Conservation (phyloP, 2,329 filamentous ascomycete species). For the Pseudonectria buxi region DNA sequence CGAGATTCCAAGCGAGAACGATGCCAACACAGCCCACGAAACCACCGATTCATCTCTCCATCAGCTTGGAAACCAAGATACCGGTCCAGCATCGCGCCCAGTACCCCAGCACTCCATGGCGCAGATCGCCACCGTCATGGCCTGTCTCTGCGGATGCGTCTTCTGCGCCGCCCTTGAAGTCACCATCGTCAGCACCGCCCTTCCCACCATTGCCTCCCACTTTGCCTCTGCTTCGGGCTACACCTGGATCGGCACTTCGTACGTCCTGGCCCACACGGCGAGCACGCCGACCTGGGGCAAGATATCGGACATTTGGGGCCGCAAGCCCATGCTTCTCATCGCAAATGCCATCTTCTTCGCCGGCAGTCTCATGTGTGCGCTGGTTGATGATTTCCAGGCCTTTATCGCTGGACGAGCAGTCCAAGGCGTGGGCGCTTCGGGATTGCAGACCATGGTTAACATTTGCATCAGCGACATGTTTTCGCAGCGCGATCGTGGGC, state of each 20-base stretch:
- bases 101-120: slow-evolving; percentile 7
- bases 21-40: no score
- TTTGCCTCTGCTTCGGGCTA: slow-evolving; percentile 60
- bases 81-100: background rate
- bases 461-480: slow-evolving; percentile 49
- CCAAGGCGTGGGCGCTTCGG: slow-evolving; percentile 47
- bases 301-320: slow-evolving; percentile 51
- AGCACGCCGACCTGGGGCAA: slow-evolving; percentile 65
- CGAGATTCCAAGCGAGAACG: no score
- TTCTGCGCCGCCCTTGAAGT: slow-evolving; percentile 43
- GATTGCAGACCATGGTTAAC: slow-evolving; percentile 46
- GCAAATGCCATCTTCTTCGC: slow-evolving; percentile 45
- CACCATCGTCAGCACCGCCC: slow-evolving; percentile 55
- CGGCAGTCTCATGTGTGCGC: slow-evolving; percentile 43
- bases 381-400: slow-evolving; percentile 38
- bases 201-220: slow-evolving; percentile 53
- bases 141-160: slow-evolving; percentile 32
- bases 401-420: slow-evolving; percentile 34
- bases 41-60: background rate
- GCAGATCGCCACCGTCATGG: slow-evolving; percentile 26
- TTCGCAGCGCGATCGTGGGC: slow-evolving; percentile 29
- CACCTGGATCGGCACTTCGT: slow-evolving; percentile 71
- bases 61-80: background rate
- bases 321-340: slow-evolving; percentile 45
- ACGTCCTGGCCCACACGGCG: slow-evolving; percentile 62